Evolutionary conservation across 2,329 filamentous ascomycete genomes (phyloP).

Genomic region (Hypoxylon sp.): DNA sequence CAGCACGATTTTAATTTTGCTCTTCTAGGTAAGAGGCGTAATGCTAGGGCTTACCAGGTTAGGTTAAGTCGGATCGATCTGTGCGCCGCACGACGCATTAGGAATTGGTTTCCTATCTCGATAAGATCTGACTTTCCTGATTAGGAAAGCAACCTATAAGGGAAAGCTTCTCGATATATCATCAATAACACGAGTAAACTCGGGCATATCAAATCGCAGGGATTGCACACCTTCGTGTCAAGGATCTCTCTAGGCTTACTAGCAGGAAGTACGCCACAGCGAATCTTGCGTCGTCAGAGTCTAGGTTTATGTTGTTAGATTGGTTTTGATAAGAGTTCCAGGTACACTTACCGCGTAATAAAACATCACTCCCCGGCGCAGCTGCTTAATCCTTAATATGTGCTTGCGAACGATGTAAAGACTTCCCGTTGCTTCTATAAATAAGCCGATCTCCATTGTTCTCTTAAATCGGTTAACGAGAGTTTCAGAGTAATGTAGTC

Average conservation of each 20-base stretch:
- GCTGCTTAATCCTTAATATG: background rate
- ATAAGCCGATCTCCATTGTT: background rate
- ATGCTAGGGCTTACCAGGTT: background rate
- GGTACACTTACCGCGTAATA: background rate
- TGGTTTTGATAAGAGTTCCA: background rate
- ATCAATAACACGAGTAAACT: background rate
- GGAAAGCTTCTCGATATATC: background rate
- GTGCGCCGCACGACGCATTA: background rate
- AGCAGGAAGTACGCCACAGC: background rate
- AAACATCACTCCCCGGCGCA: background rate
- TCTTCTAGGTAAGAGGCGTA: background rate
- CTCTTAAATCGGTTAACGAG: background rate
- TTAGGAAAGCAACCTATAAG: background rate
- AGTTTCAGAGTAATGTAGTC: background rate
- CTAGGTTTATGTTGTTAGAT: background rate
- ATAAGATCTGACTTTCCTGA: conserved; percentile 3
- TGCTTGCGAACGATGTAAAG: background rate
- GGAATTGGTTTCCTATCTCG: background rate
- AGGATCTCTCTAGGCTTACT: background rate
- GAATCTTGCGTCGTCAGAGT: background rate
- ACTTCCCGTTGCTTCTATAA: background rate
- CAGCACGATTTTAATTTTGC: background rate
- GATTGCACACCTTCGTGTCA: background rate
- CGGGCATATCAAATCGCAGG: background rate
- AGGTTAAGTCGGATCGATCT: conserved; percentile 1